Evolutionary conservation across 345 rosid species (phyloP), one percentile per base, ranked within the genome.

Genomic region (Populus tremula): DNA sequence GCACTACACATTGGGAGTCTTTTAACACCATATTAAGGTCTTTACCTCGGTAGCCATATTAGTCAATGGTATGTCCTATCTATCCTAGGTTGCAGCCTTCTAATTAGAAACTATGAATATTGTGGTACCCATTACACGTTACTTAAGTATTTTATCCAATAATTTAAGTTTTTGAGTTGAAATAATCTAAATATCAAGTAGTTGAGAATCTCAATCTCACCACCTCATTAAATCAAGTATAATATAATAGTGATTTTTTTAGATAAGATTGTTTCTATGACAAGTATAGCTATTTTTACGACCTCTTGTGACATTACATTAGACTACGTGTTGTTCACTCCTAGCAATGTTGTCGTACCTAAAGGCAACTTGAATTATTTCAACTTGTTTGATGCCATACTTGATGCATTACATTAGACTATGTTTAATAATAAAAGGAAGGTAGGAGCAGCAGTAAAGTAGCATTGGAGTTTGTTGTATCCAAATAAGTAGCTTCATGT

Each of bases 341-440:
- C 82, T 0, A 13, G 53, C 0, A 25, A 59, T 2, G 78, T 85
- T 0, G 83, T 81, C 1, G 79, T 79, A 20, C 13, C 0, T 0
- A 89, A 90, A 66, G 86, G 87, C 0, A 53, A 27, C 50, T 59
- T 77, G 16, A 11, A 50, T 10, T 88, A 88, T 13, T 65, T 4
- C 73, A 84, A 83, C 78, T 36, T 88, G 31, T 82, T 85, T 23
- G 85, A 78, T 3, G 87, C 84, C 8, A 85, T 81, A 80, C 70
- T 86, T 0, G 89, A 86, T 16, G 82, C 83, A 35, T 61, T 78
- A 62, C 3, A 62, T 62, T 23, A 29, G 1, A n/a, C 67, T 6
- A 1, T 62, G 67, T 62, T 62, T 62, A 27, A 62, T 62, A 35
- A 62, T 4, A 62, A 62, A 0, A 5, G 3, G 33, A 62, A 62